Evolutionary conservation across 2,329 filamentous ascomycete genomes (phyloP), one percentile per base, ranked within the genome.

Genomic region (Dothidotthia symphoricarpi): DNA sequence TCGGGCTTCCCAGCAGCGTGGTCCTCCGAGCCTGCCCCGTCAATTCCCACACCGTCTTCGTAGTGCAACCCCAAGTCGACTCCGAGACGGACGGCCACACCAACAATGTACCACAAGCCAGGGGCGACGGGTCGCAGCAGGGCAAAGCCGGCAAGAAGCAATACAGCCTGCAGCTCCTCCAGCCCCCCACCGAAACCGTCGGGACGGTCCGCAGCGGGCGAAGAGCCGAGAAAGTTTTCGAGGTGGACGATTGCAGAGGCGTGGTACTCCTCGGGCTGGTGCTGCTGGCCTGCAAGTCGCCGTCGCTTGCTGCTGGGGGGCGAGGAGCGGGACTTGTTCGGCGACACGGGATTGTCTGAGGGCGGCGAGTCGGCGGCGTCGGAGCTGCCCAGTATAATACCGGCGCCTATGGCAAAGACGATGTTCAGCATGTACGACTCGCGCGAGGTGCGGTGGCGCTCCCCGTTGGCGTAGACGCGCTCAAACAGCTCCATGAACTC

Each of bases 371-470:
- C 61, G 34, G 52, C 51, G 26, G 63, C 53, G 31, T 69, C 66
- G 6, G 69, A 67, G 31, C 66, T 68, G 39, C 71, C 86, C 52
- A 95, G 82, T 49, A 96, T 95, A 54, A 96, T 95, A 13, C 89
- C 91, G 13, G 87, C 86, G 6, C 93, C 93, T 55, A 97, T 96
- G 11, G 91, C 91, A 69, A 95, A 97, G 16, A 97, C 90, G 69
- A 97, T 96, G 67, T 96, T 96, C 47, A 97, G 75, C 71, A 94
- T 81, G 68, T 96, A 97, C n/a, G 93, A 75, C 66, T 95, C 89
- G 36, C 85, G 78, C 4, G 88, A 80, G 2, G 85, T 86, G 16
- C 85, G 77, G 36, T 79, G 76, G 41, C 80, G 78, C 31, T 80
- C 76, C 14, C 85, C 80, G 1, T 80, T 77, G 4, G 79, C 75